phyloP scores from a whole-genome alignment of 495 filamentous ascomycete genomes.

The Penicillium bovifimosum region DNA sequence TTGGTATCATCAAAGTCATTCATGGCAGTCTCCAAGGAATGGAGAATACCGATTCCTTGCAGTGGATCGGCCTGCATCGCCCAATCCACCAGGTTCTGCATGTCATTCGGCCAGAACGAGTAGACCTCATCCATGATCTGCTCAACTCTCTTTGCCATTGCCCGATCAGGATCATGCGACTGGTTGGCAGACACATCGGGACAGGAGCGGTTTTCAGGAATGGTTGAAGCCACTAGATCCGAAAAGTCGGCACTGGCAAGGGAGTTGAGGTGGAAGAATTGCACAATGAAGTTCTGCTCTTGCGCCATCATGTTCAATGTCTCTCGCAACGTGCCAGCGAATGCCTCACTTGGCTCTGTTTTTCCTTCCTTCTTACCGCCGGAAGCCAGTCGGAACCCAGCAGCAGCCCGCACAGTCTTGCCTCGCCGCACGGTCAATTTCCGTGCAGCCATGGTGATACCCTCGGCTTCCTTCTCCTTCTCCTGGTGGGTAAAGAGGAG shows the following conservation, averaged over 20 bases:
- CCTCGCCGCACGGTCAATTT: conserved; percentile 92
- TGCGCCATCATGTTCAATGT: conserved; percentile 71
- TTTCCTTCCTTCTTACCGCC: conserved; percentile 63
- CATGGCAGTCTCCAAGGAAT: conserved; percentile 71
- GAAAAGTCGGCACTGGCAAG: conserved; percentile 71
- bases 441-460: conserved; percentile 69
- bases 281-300: conserved; percentile 91
- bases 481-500: conserved; percentile 82
- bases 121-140: conserved; percentile 85
- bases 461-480: conserved; percentile 67
- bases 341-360: conserved; percentile 74
- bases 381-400: conserved; percentile 45
- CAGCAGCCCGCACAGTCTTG: conserved; percentile 71
- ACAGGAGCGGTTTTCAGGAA: conserved; percentile 61
- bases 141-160: conserved; percentile 69
- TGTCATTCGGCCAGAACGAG: conserved; percentile 69
- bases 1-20: conserved; percentile 75
- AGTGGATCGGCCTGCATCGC: conserved; percentile 70
- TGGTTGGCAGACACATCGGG: conserved; percentile 65
- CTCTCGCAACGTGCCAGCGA: conserved; percentile 72
- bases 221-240: conserved; percentile 61
- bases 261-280: conserved; percentile 87
- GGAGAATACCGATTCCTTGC: conserved; percentile 87
- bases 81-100: conserved; percentile 83
- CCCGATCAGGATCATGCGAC: conserved; percentile 77